Conservation (phyloP, 2,329 filamentous ascomycete genomes). For the Fusarium robinianum region DNA sequence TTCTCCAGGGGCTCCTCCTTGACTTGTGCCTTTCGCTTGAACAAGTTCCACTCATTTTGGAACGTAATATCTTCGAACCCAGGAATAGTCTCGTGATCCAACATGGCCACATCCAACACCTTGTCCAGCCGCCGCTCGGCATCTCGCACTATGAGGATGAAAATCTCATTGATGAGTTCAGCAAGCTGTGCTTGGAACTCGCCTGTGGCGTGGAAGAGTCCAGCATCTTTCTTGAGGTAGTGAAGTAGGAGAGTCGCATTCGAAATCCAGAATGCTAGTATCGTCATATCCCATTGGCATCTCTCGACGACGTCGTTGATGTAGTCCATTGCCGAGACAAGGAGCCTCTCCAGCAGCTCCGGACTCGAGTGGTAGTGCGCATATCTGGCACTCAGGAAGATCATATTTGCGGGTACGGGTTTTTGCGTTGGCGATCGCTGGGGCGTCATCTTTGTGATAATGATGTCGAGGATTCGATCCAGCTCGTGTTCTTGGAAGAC, state of each 20-base stretch:
- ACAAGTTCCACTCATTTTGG: conserved; percentile 98
- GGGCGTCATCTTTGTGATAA: conserved; percentile 98
- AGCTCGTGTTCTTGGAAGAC: conserved; percentile 97
- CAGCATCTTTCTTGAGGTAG: conserved; percentile 92
- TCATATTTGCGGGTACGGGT: conserved; percentile 93
- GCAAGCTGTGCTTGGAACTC: conserved; percentile 93
- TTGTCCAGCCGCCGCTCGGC: conserved; percentile 96
- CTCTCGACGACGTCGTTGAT: conserved; percentile 97
- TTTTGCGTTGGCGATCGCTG: conserved; percentile 97
- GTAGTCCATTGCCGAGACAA: conserved; percentile 88
- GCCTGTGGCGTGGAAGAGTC: conserved; percentile 76
- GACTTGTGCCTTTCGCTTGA: conserved; percentile 86
- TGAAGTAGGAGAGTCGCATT: conserved; percentile 95
- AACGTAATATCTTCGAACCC: conserved; percentile 97
- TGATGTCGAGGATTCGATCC: conserved; percentile 87
- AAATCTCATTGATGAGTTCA: conserved; percentile 97
- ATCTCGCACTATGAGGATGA: conserved; percentile 95
- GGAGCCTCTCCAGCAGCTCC: conserved; percentile 79
- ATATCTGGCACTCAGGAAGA: conserved; percentile 94
- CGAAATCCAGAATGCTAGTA: conserved; percentile 97
- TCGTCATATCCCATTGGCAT: conserved; percentile 99
- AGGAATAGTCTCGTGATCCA: conserved; percentile 97
- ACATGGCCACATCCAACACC: conserved; percentile 88
- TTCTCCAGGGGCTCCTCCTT: conserved; percentile 92
- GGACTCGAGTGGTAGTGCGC: conserved; percentile 93